phyloP scores from a whole-genome alignment of 257 asterid genomes.

The Striga asiatica region DNA sequence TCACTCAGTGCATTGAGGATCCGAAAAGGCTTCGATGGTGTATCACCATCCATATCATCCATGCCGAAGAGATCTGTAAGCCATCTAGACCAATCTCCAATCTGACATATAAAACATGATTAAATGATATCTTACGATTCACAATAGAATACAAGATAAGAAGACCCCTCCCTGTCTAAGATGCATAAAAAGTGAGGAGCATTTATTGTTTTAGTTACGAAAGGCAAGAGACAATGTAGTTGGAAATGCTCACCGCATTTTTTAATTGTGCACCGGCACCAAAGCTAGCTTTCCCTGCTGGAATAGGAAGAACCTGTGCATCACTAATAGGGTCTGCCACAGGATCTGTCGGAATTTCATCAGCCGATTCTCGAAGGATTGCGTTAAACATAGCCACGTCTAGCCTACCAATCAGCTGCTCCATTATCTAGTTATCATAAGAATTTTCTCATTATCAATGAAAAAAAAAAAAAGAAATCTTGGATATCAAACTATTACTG shows the following conservation, averaged over 20 bases:
- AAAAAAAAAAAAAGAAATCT: background rate
- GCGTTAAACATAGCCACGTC: slow-evolving; percentile 91
- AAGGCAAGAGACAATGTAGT: background rate
- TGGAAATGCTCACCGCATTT: slow-evolving; percentile 42
- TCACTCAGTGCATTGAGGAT: slow-evolving; percentile 77
- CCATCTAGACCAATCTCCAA: slow-evolving; percentile 90
- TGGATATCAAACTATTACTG: background rate
- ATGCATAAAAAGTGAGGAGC: background rate
- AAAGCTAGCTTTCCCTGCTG: slow-evolving; percentile 65
- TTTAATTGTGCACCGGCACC: slow-evolving; percentile 85
- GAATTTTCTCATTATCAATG: background rate
- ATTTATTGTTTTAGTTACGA: too few species aligned
- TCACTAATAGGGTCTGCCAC: slow-evolving; percentile 79
- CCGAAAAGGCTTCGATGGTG: slow-evolving; percentile 42
- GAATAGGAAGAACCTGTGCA: slow-evolving; percentile 67
- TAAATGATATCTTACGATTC: background rate
- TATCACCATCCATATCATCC: slow-evolving; percentile 38
- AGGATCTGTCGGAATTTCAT: slow-evolving; percentile 84
- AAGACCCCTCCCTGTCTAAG: too few species aligned
- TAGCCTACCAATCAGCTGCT: slow-evolving; percentile 59
- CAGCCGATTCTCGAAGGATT: slow-evolving; percentile 65
- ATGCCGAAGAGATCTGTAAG: slow-evolving; percentile 58
- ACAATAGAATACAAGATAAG: background rate
- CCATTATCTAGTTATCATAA: slow-evolving; percentile 52
- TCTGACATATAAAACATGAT: slow-evolving; percentile 24